Evolutionary conservation across 768 basidiomycete genomes (phyloP).

Genomic region (Tulasnella calospora): DNA sequence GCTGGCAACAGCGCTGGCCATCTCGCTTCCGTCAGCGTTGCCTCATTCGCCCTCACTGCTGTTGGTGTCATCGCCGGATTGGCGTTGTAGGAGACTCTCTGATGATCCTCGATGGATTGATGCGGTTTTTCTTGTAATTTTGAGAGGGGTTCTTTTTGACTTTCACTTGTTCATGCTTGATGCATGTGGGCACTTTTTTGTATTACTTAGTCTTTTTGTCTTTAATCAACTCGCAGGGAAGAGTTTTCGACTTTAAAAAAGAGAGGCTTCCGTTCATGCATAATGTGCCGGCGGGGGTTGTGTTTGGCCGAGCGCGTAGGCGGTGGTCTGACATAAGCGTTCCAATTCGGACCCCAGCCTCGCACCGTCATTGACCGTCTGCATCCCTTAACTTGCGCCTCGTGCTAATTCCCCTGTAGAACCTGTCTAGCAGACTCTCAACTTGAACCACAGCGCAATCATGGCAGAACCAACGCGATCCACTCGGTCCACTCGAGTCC

Average conservation of each 20-base stretch:
- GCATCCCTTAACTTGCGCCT: neutral
- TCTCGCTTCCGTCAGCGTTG: conserved; percentile 9
- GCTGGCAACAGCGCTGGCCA: neutral
- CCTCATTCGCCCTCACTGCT: neutral
- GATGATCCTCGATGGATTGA: neutral
- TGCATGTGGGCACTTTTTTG: neutral
- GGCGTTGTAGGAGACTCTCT: neutral
- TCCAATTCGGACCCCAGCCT: neutral
- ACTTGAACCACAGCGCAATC: neutral
- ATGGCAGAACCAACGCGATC: neutral
- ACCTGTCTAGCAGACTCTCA: neutral
- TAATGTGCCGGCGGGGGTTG: neutral
- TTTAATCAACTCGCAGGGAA: neutral
- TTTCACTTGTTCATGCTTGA: neutral
- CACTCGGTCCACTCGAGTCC: conserved; percentile 45
- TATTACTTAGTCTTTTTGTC: neutral
- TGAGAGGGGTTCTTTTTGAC: neutral
- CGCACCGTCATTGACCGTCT: neutral
- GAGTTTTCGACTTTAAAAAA: neutral
- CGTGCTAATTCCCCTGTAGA: neutral
- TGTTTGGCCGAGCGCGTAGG: neutral
- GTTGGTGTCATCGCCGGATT: conserved; percentile 3
- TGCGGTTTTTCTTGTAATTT: neutral
- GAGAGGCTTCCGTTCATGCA: neutral
- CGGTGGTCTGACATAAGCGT: neutral